Conservation (phyloP, 2,329 filamentous ascomycete species). For the Pseudovirgaria hyperparasitica region DNA sequence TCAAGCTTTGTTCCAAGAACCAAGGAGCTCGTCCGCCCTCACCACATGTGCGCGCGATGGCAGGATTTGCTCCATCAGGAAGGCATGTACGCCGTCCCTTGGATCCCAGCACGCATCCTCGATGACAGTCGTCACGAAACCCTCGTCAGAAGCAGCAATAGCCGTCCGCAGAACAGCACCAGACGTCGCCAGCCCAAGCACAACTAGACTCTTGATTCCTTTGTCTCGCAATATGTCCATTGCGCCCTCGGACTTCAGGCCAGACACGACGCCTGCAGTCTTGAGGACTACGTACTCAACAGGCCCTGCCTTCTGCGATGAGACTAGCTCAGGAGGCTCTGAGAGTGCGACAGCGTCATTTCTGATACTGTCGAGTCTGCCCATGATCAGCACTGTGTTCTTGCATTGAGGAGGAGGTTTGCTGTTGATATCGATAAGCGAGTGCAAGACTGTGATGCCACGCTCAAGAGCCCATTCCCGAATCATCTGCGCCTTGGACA, state of each 20-base stretch:
- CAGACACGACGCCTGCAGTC: conserved; percentile 13
- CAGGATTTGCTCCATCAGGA: conserved; percentile 5
- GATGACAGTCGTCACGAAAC: conserved; percentile 15
- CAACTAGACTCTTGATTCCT: conserved; percentile 10
- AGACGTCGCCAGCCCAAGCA: conserved; percentile 9
- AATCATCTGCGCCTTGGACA: conserved; percentile 10
- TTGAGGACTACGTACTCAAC: conserved; percentile 12
- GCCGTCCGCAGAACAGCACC: conserved; percentile 11
- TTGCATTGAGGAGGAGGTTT: conserved; percentile 13
- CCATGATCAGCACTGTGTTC: conserved; percentile 5
- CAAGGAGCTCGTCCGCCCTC: conserved; percentile 1
- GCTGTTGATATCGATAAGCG: conserved; percentile 11
- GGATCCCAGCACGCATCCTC: conserved; percentile 14
- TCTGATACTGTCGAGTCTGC: conserved; percentile 6
- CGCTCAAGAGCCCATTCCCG: conserved; percentile 15
- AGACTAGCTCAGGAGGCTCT: conserved; percentile 9
- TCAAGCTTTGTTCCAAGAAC: too few relatives aligned
- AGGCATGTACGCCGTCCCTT: conserved; percentile 9
- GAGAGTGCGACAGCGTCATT: conserved; percentile 4
- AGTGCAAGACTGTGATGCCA: conserved; percentile 15
- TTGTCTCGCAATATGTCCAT: conserved; percentile 10
- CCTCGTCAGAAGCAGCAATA: conserved; percentile 11
- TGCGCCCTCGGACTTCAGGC: conserved; percentile 14
- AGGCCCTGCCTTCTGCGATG: conserved; percentile 2
- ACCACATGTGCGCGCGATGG: conserved; percentile 2